These are phyloP conservation scores for Cutaneotrichosporon mucoides DNA, from an alignment of 1,284 basidiomycete species.

Conservation along the genomic window DNA sequence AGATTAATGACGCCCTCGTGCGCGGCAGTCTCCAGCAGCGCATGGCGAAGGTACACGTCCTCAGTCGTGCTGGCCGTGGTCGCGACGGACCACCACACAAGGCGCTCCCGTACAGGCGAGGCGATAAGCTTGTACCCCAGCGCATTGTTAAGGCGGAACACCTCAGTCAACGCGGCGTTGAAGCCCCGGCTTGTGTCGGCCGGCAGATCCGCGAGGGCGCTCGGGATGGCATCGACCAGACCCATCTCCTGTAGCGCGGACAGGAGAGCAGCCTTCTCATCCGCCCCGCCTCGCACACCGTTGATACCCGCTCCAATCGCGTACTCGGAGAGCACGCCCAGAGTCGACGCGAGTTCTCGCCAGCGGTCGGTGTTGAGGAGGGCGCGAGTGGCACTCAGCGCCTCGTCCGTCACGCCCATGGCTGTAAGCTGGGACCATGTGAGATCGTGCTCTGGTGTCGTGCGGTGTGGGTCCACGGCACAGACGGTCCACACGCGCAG, in stretches of 20 bases:
- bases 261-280: constrained; percentile 50
- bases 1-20: constrained; percentile 13
- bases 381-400: constrained; percentile 40
- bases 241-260: constrained; percentile 11
- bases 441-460: constrained; percentile 78
- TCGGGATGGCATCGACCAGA: constrained; percentile 5
- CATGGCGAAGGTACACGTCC: constrained; percentile 53
- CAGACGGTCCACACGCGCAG: constrained; percentile 73
- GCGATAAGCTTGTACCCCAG: constrained; percentile 1
- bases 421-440: constrained; percentile 79
- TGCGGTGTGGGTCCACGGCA: constrained; percentile 81
- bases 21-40: constrained; percentile 55
- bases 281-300: constrained; percentile 60
- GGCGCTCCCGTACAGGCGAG: constrained; percentile 8
- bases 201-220: neutral
- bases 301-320: constrained; percentile 71
- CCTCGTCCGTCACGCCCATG: constrained; percentile 68
- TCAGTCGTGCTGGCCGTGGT: constrained; percentile 3
- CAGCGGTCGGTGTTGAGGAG: constrained; percentile 39
- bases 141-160: constrained; percentile 16
- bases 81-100: constrained; percentile 12
- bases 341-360: constrained; percentile 47
- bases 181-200: neutral
- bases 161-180: constrained; percentile 6
- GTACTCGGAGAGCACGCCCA: constrained; percentile 55